Evolutionary conservation across 2,329 filamentous ascomycete species (phyloP).

Genomic region (Neocucurbitaria cava): DNA sequence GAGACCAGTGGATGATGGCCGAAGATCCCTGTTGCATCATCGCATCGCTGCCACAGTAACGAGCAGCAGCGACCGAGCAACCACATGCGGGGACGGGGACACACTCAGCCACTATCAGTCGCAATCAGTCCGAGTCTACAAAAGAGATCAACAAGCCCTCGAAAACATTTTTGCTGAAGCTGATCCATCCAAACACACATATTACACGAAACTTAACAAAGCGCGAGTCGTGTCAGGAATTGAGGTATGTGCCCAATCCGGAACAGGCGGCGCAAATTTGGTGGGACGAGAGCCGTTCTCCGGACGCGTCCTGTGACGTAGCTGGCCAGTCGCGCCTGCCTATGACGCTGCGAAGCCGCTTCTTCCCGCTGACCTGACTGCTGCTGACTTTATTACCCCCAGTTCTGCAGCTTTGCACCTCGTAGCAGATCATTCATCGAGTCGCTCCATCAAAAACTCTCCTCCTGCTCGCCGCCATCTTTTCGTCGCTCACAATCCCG

Average conservation of each 20-base stretch:
- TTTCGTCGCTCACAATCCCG: constrained; percentile 6
- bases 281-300: constrained; percentile 2
- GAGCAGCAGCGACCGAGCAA: constrained; percentile 20
- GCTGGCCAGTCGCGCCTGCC: constrained; percentile 5
- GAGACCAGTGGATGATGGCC: too few relatives aligned
- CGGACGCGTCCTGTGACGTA: constrained; percentile 24
- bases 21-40: constrained; percentile 21
- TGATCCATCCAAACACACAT: background rate
- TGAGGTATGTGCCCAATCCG: constrained; percentile 19
- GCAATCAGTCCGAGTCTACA: background rate
- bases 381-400: constrained; percentile 3
- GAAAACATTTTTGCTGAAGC: background rate
- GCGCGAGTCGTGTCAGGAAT: constrained; percentile 14
- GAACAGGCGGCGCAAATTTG: constrained; percentile 9
- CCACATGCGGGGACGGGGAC: background rate
- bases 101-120: background rate
- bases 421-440: constrained; percentile 5
- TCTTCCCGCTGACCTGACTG: constrained; percentile 25
- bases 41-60: constrained; percentile 22
- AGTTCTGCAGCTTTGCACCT: constrained; percentile 1
- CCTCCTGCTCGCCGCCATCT: constrained; percentile 2
- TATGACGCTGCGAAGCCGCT: constrained; percentile 31
- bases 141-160: background rate
- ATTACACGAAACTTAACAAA: constrained; percentile 2
- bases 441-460: background rate